Evolutionary conservation across 164 flowering plant genomes (phyloP), one percentile per base, ranked within the genome.

Genomic region (Taxillus chinensis): DNA sequence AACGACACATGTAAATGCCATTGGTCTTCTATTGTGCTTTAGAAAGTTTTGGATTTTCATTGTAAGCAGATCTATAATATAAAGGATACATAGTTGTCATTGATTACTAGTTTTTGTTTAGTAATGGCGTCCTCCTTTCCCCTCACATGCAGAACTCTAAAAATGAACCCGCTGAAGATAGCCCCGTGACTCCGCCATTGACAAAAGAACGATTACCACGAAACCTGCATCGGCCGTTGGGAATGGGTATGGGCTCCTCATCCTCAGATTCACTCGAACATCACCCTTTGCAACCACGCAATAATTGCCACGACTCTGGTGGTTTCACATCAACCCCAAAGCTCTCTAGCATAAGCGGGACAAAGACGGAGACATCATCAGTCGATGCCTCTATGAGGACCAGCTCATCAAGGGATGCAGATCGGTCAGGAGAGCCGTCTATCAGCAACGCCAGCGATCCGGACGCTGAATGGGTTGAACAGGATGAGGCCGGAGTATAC

Each of bases 381-480:
- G 51, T 86, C 45, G 92, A 86, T 71, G 96, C 87, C 64, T 86
- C 98, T 52, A 70, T 73, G 17, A 83, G 89, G 73, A 77, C 90
- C 61, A 86, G 93, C 73, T 86, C 89, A 27, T 88, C 95, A 9
- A 77, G 82, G 66, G 96, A 89, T 65, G 88, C 75, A 41, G 97
- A 86, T 65, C 85, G 71, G 46, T 90, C 98, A 0, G 95, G 85
- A 45, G 96, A 93, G 72, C 81, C 86, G 39, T 90, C 96, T 6
- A 56, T 87, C 39, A 90, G 98, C 78, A 89, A 85, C 77, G 95
- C 95, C 54, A 90, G 98, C 72, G 97, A 93, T 60, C 66, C 76
- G 76, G 97, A 91, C 68, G 79, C 72, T 5, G 96, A 90, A 73
- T 90, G 97, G 97, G 93, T 90, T 60, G 95, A 90, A 63, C 88